phyloP scores from a whole-genome alignment of 2,329 filamentous ascomycete species.

The Xylariomycetidae sp. region DNA sequence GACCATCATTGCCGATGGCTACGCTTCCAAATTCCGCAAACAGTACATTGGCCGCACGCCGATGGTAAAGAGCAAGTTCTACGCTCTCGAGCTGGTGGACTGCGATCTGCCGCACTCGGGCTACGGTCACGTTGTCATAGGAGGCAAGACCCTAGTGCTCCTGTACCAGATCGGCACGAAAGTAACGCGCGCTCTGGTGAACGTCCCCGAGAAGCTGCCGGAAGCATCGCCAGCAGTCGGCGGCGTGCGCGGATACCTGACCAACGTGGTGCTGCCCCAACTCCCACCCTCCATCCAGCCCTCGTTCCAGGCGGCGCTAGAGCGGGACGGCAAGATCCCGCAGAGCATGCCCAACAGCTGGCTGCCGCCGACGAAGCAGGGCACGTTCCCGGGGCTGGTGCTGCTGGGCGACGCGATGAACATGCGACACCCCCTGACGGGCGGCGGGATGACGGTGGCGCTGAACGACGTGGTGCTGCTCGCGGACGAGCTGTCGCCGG shows the following conservation, averaged over 20 bases:
- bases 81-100: slow-evolving; percentile 86
- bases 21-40: slow-evolving; percentile 86
- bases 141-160: slow-evolving; percentile 68
- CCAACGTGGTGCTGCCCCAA: slow-evolving; percentile 70
- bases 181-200: slow-evolving; percentile 85
- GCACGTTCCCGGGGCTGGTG: slow-evolving; percentile 63
- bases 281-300: slow-evolving; percentile 68
- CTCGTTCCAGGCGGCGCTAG: slow-evolving; percentile 69
- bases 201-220: slow-evolving; percentile 73
- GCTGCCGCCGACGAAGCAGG: slow-evolving; percentile 69
- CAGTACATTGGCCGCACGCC: slow-evolving; percentile 63
- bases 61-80: slow-evolving; percentile 79
- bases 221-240: slow-evolving; percentile 68
- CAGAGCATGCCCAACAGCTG: slow-evolving; percentile 92
- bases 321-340: slow-evolving; percentile 64
- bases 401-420: slow-evolving; percentile 93
- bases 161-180: slow-evolving; percentile 96
- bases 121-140: slow-evolving; percentile 85
- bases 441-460: slow-evolving; percentile 96
- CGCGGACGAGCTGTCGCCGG: slow-evolving; percentile 64
- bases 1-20: slow-evolving; percentile 88
- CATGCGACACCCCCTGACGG: slow-evolving; percentile 98
- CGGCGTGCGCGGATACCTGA: slow-evolving; percentile 79
- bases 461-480: slow-evolving; percentile 87
- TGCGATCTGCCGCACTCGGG: slow-evolving; percentile 67